These are phyloP conservation scores for Paramecium primaurelia DNA, from an alignment of 73 alveolate genomes.

Conservation along the genomic window DNA sequence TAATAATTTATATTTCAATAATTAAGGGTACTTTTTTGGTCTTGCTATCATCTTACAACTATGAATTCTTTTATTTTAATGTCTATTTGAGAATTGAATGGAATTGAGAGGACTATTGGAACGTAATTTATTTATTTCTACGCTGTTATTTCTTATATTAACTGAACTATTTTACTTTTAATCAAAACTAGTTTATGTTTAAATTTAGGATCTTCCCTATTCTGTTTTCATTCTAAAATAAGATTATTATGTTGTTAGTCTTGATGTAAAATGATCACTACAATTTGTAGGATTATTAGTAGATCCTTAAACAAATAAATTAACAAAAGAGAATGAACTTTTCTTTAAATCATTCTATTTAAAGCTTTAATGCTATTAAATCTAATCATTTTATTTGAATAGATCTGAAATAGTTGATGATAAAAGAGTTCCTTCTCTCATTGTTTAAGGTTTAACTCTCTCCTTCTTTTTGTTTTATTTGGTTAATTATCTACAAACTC, in stretches of 20 bases:
- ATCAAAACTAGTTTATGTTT: background rate
- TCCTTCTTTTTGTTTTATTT: background rate
- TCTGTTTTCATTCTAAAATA: background rate
- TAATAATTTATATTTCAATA: background rate
- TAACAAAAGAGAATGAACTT: background rate
- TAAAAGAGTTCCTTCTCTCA: background rate
- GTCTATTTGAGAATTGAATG: background rate
- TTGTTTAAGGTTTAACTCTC: background rate
- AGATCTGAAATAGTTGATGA: background rate
- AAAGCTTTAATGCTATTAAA: background rate
- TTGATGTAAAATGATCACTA: background rate
- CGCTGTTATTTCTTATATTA: background rate
- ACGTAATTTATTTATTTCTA: background rate
- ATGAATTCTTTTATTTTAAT: background rate
- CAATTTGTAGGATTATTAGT: background rate
- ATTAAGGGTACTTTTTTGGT: background rate
- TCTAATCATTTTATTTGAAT: background rate
- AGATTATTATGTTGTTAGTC: background rate
- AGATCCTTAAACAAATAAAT: background rate
- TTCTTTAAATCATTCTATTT: background rate
- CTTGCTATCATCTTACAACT: constrained; percentile 17
- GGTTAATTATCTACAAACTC: background rate
- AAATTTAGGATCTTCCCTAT: background rate
- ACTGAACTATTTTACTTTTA: background rate
- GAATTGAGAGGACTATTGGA: background rate